Base-by-base conservation (phyloP, 768 basidiomycete genomes). In the Hydnomerulius pinastri region DNA sequence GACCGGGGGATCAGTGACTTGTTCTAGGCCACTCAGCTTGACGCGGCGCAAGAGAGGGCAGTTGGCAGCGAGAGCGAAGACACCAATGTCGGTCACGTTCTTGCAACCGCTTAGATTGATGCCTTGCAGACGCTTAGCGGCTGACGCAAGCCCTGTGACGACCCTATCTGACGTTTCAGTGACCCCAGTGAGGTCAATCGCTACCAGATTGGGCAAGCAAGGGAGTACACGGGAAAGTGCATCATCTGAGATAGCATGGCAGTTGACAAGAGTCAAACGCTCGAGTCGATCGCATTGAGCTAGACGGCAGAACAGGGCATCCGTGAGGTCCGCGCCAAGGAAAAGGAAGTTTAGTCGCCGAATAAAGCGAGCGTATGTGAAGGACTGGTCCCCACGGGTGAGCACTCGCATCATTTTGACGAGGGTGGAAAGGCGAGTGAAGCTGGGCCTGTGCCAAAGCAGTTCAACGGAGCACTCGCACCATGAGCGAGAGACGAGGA, bases 391-490 rank as follows among this genome's bases (percentile, higher is more conserved):
- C 17, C 77, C 70, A 32, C 73, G 71, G 24, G 76, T 73, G 57
- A 98, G 75, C 42, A 93, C 76, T 49, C 77, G 73, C 61, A 90
- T 80, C 81, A 98, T 86, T 69, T 85, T 85, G 63, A 85, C 77
- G 46, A 97, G 80, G 30, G 87, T 86, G 47, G 78, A 71, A 49
- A 83, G 75, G 50, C 81, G 82, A 21, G 82, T 74, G 64, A 98
- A 83, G 46, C 77, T 76, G 17, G 95, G 95, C 61, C 90, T 88
- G 69, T 93, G 87, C 95, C 95, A 99, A 20, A 98, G 77, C 18
- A 98, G 79, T 68, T 98, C 92, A 36, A 95, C 93, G 25, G 92
- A 85, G 69, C 93, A 97, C 65, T 95, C 88, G 77, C 93, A 98
- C 94, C 96, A 99, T 23, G 83, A 79, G 50, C 91, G 85, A 17